Evolutionary conservation across 225 moss, liverwort and hornwort species (phyloP).

Genomic region (Ulota crispa): DNA sequence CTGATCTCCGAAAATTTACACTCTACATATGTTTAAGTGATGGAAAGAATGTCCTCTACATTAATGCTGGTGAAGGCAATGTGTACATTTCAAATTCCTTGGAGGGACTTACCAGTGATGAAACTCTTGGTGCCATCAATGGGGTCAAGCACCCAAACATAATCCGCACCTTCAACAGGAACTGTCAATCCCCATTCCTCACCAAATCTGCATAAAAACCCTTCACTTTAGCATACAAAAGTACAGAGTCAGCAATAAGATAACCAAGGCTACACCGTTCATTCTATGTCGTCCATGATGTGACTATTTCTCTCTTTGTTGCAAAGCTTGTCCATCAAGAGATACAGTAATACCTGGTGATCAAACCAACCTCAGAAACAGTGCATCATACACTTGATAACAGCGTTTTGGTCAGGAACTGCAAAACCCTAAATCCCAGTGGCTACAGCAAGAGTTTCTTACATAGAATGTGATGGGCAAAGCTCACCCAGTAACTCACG

Average conservation of each 20-base stretch:
- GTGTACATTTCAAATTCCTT: not conserved
- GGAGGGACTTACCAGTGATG: constrained; percentile 66
- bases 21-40: too few relatives aligned
- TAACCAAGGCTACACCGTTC: not conserved
- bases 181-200: constrained; percentile 84
- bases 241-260: not conserved
- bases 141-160: constrained; percentile 93
- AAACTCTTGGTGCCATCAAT: constrained; percentile 99
- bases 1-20: not conserved
- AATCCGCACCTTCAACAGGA: constrained; percentile 69
- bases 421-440: not conserved
- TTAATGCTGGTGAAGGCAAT: not conserved
- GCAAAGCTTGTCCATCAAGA: not conserved
- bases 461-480: constrained; percentile 57
- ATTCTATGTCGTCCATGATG: not conserved
- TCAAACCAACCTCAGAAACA: not conserved
- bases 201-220: constrained; percentile 63
- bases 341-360: not conserved
- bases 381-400: not conserved
- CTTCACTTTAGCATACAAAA: constrained; percentile 9
- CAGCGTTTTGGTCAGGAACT: not conserved
- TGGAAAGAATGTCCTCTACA: not conserved
- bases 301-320: not conserved
- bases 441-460: constrained; percentile 10
- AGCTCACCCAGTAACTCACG: constrained; percentile 58